Evolutionary conservation across 441 rosid genomes (phyloP), one percentile per base, ranked within the genome.

Genomic region (Rhodomyrtus psidioides): DNA sequence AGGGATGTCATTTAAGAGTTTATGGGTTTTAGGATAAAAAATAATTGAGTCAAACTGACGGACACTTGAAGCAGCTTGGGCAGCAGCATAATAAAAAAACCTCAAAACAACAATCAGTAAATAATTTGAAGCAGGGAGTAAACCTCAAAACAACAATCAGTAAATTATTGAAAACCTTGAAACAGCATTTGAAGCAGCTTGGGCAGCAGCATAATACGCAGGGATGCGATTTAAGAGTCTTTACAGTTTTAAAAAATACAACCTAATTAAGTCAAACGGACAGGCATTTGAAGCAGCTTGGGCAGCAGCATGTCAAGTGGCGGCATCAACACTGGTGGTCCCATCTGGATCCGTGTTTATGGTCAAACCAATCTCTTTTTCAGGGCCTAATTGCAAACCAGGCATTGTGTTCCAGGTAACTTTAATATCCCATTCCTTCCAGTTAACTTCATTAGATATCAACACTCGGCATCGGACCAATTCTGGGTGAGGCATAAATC

Each of bases 201-300:
- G 95, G 93, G 76, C 55, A 26, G 93, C 88, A 89, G 94, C 95
- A 86, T 93, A 95, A 87, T 89, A 19, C 34, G 15, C 26, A 34
- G 24, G 79, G 46, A 23, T 65, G 44, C 19, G 79, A 65, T 65
- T 65, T 65, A 34, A 34, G 49, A 70, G n/a, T 21, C 39, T 34
- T 9, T 70, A 34, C 34, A 8, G 44, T 23, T 39, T 70, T 39
- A 70, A 70, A 65, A 65, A 34, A 34, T 70, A 70, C 19, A 34
- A 21, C 19, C 23, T 70, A 65, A 65, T 65, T 65, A 70, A 70
- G 49, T 34, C n/a, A 39, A 28, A 21, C 0, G 44, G 34, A 85
- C 91, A 94, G 96, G 97, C 95, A 81, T 92, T 94, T 84, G 90
- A 86, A 91, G 92, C 93, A 83, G 87, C 95, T 24, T 94, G 97